phyloP scores from a whole-genome alignment of 108 stramenopile genomes.

The Cyclostephanos tholiformis region DNA sequence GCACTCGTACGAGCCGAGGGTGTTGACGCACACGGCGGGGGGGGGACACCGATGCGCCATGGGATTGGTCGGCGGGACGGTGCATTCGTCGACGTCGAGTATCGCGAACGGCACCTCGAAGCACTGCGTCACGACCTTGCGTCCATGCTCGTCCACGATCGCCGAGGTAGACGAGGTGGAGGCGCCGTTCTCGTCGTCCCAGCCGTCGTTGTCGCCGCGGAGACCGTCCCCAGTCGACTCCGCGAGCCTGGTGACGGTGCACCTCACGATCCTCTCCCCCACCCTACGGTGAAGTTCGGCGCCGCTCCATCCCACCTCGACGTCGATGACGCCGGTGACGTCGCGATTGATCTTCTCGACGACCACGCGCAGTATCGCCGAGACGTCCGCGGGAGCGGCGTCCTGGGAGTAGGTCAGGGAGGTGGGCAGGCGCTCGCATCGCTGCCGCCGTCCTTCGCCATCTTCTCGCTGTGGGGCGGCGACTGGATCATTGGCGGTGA shows the following conservation, averaged over 20 bases:
- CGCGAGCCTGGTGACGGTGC: constrained; percentile 73
- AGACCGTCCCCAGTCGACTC: constrained; percentile 17
- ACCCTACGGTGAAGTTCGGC: constrained; percentile 82
- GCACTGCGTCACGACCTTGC: constrained; percentile 69
- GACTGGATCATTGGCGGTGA: neutral
- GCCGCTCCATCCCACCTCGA: constrained; percentile 84
- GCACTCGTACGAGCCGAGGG: constrained; percentile 91
- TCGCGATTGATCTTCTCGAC: constrained; percentile 79
- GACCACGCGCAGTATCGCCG: constrained; percentile 74
- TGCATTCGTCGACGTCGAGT: constrained; percentile 89
- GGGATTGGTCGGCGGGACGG: constrained; percentile 60
- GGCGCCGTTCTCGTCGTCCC: neutral
- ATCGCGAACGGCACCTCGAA: constrained; percentile 89
- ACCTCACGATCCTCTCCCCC: constrained; percentile 75
- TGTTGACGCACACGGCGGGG: constrained; percentile 83
- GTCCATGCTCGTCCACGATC: constrained; percentile 42
- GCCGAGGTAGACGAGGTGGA: neutral
- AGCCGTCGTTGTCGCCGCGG: constrained; percentile 6
- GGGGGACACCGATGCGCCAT: constrained; percentile 80
- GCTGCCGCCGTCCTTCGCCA: neutral
- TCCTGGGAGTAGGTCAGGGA: constrained; percentile 82
- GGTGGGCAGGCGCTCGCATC: constrained; percentile 75
- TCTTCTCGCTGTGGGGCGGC: neutral
- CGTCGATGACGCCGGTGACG: constrained; percentile 81
- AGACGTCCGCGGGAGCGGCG: constrained; percentile 81